Evolutionary conservation across 176 grass and related monocot genomes (phyloP).

Genomic region (sorghum (Sorghum bicolor)): Sorghum_bicolor_NCBIv3 NC_012872.2:68252501-68253000

Average conservation of each 20-base stretch:
- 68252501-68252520: slow-evolving; percentile 60
- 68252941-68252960: slow-evolving; percentile 32
- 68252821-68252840: slow-evolving; percentile 70
- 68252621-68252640: slow-evolving; percentile 46
- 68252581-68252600: slow-evolving; percentile 14
- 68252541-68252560: slow-evolving; percentile 32
- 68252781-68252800: slow-evolving; percentile 68
- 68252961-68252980: slow-evolving; percentile 44
- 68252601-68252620: slow-evolving; percentile 63
- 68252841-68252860: slow-evolving; percentile 77
- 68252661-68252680: slow-evolving; percentile 50
- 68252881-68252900: slow-evolving; percentile 47
- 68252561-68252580: slow-evolving; percentile 11
- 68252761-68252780: slow-evolving; percentile 52
- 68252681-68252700: slow-evolving; percentile 48
- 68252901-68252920: slow-evolving; percentile 54
- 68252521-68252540: slow-evolving; percentile 67
- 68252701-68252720: slow-evolving; percentile 67
- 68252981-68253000: slow-evolving; percentile 36
- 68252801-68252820: slow-evolving; percentile 59
- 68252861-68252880: slow-evolving; percentile 51
- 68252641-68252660: slow-evolving; percentile 50
- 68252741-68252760: slow-evolving; percentile 45
- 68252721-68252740: slow-evolving; percentile 56
- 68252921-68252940: slow-evolving; percentile 44